These are phyloP conservation scores for Sugiyamaella sp. DNA, from an alignment of 1,139 yeast species.

Conservation along the genomic window DNA sequence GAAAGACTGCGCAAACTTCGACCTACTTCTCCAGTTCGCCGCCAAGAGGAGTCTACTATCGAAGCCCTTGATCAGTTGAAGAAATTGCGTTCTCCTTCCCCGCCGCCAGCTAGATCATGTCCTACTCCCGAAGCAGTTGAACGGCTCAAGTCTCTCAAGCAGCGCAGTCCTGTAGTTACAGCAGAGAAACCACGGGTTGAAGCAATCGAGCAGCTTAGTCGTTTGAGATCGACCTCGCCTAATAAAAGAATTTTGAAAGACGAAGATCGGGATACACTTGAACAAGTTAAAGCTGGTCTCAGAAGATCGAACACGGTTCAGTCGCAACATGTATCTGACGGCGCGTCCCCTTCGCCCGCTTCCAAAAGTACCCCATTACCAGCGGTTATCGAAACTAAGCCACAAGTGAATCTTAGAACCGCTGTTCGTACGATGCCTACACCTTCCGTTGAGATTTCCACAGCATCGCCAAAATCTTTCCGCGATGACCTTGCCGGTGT, in stretches of 20 bases:
- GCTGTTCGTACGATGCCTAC: too few relatives aligned
- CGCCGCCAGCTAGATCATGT: conserved; percentile 22
- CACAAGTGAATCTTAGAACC: background rate
- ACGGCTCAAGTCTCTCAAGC: conserved; percentile 30
- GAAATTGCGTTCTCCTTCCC: conserved; percentile 31
- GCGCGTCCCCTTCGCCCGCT: too few relatives aligned
- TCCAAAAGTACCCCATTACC: background rate
- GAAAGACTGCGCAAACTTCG: conserved; percentile 31
- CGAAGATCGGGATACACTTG: conserved; percentile 30
- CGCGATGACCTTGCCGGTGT: conserved; percentile 27
- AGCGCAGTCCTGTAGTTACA: conserved; percentile 19
- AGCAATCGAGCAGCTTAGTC: conserved; percentile 26
- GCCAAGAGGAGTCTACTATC: conserved; percentile 16
- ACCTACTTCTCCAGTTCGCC: conserved; percentile 28
- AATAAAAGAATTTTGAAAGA: conserved; percentile 26
- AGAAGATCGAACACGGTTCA: conserved; percentile 33
- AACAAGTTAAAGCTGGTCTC: conserved; percentile 30
- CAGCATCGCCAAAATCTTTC: conserved; percentile 18
- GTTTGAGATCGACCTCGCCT: conserved; percentile 33
- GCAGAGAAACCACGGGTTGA: conserved; percentile 19
- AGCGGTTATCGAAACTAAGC: background rate
- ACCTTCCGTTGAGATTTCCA: background rate
- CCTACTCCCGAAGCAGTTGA: conserved; percentile 20
- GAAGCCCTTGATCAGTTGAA: conserved; percentile 26
- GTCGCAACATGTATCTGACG: too few relatives aligned